Evolutionary conservation across 169 alveolate genomes (phyloP).

Genomic region (Plasmodium falciparum): DNA sequence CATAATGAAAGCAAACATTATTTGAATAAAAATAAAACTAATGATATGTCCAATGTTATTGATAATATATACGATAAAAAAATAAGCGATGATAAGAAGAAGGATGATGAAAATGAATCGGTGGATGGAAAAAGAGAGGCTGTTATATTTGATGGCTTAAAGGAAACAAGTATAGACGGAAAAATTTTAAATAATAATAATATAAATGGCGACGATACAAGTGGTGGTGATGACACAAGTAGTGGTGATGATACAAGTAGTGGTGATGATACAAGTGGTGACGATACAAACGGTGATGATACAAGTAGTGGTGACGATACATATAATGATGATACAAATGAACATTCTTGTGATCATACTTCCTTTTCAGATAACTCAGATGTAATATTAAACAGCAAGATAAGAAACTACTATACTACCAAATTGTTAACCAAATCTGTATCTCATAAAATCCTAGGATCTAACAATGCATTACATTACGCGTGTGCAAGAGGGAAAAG

Average conservation of each 20-base stretch:
- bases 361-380: conserved; percentile 14
- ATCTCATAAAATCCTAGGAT: conserved; percentile 86
- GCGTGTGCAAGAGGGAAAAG: conserved; percentile 90
- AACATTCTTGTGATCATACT: conserved; percentile 45
- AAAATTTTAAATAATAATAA: no score
- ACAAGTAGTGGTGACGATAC: not conserved
- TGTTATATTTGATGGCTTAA: no score
- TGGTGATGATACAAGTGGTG: not conserved
- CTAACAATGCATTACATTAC: conserved; percentile 88
- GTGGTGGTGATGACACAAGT: not conserved
- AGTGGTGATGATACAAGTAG: not conserved
- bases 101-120: no score
- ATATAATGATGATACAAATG: conserved; percentile 13
- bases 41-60: no score
- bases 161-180: no score
- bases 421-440: conserved; percentile 81
- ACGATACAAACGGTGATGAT: not conserved
- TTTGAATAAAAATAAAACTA: no score
- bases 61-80: no score
- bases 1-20: not conserved
- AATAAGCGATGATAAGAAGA: no score
- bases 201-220: not conserved
- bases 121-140: no score
- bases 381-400: conserved; percentile 29
- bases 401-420: conserved; percentile 26